phyloP scores from a whole-genome alignment of 2,329 filamentous ascomycete species.

The Calonectria ilicicola region DNA sequence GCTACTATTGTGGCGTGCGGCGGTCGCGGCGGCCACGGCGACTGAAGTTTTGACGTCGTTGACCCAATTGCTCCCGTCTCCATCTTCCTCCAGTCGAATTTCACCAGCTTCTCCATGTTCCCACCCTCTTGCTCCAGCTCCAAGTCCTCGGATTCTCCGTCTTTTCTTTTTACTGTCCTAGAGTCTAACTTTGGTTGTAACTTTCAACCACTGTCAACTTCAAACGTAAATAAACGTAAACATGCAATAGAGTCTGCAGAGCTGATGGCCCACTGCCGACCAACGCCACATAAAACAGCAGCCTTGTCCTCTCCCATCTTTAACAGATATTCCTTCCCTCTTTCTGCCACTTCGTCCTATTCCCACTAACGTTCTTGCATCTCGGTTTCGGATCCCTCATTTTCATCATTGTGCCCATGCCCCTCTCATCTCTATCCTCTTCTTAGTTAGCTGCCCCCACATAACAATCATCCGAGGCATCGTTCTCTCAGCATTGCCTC shows the following conservation, averaged over 20 bases:
- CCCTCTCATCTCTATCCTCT: slow-evolving; percentile 2
- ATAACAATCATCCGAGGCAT: slow-evolving; percentile 14
- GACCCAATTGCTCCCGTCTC: slow-evolving; percentile 9
- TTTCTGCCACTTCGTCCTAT: neutral
- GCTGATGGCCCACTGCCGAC: neutral
- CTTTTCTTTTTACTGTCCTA: neutral
- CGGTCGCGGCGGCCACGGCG: slow-evolving; percentile 17
- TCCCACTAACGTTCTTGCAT: neutral
- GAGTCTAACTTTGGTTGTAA: slow-evolving; percentile 5
- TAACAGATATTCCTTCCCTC: neutral
- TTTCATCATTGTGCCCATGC: slow-evolving; percentile 8
- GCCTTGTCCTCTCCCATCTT: neutral
- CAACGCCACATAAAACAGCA: slow-evolving; percentile 7
- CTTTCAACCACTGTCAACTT: slow-evolving; percentile 9
- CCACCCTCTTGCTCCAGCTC: slow-evolving; percentile 13
- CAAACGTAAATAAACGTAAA: slow-evolving; percentile 12
- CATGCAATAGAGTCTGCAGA: slow-evolving; percentile 3
- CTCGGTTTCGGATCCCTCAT: slow-evolving; percentile 5
- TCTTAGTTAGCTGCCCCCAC: slow-evolving; percentile 15
- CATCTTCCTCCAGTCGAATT: slow-evolving; percentile 1
- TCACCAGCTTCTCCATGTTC: neutral
- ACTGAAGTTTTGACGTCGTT: slow-evolving; percentile 14
- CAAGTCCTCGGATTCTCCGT: slow-evolving; percentile 6
- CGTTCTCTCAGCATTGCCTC: slow-evolving; percentile 14
- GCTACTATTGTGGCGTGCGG: neutral